Conservation (phyloP, 139 green algal genomes). For the Coccomyxa sp. region DNA sequence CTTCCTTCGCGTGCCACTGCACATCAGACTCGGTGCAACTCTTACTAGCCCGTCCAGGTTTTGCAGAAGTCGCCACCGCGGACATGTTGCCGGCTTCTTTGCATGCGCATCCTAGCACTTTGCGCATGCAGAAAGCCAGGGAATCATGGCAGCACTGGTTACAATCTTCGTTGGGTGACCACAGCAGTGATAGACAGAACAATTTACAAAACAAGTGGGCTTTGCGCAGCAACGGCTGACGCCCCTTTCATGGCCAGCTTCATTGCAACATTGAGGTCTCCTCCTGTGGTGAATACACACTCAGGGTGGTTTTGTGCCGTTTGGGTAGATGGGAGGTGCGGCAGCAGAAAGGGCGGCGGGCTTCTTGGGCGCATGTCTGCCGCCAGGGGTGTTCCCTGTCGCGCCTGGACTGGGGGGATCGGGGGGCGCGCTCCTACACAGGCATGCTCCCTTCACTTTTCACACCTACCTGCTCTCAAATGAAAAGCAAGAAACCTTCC, state of each 20-base stretch:
- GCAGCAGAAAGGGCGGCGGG: constrained; percentile 21
- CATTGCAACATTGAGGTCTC: neutral
- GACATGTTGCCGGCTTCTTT: too few species aligned
- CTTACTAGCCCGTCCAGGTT: neutral
- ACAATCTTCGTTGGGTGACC: too few species aligned
- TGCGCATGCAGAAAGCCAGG: too few species aligned
- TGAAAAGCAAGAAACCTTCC: too few species aligned
- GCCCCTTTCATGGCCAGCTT: too few species aligned
- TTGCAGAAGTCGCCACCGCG: neutral
- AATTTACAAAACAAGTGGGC: too few species aligned
- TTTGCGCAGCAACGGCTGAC: too few species aligned
- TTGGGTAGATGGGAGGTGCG: neutral
- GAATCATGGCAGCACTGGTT: too few species aligned
- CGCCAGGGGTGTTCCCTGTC: neutral
- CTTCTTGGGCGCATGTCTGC: constrained; percentile 49
- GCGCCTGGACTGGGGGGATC: neutral
- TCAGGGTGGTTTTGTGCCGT: neutral
- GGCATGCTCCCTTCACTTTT: too few species aligned
- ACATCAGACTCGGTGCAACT: neutral
- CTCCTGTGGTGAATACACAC: neutral
- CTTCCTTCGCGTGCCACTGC: neutral
- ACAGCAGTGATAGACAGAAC: too few species aligned
- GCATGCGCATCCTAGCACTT: too few species aligned
- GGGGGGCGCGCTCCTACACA: neutral
- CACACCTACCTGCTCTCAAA: too few species aligned